Evolutionary conservation across 441 rosid species (phyloP), one percentile per base, ranked within the genome.

Genomic region (Rhodomyrtus psidioides): DNA sequence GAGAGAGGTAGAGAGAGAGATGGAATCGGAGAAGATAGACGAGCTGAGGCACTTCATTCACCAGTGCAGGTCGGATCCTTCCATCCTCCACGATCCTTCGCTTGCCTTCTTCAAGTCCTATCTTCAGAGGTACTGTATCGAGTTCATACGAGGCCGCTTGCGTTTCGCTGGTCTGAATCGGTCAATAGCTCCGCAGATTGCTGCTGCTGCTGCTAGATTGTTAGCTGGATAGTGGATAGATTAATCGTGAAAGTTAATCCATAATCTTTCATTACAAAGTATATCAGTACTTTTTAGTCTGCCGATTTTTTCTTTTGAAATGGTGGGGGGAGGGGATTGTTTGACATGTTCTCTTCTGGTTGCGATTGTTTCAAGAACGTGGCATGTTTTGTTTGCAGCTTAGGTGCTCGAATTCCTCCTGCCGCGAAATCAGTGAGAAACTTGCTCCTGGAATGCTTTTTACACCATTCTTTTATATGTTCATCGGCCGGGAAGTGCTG

Each of bases 401-500:
- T 96, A 59, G 96, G 96, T 85, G 98, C 95, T 88, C 93, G 88
- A 86, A 82, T 96, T 87, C 97, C 98, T 1, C 88, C 92, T 59
- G 70, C 87, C 54, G 84, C 86, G 60, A 85, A 89, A 59, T 53
- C 94, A 90, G 98, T 94, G 88, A 92, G 95, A 57, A 74, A 21
- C 56, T 10, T 55, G 34, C n/a, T 51, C 21, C 34, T 56, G 62
- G 6, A 53, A 65, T 57, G 58, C 24, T 27, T 28, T 39, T 46
- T 49, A 15, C n/a, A 9, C 12, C 44, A 10, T 70, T 55, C 82
- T 42, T 81, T 53, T 84, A 84, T 13, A 84, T 57, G 24, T 28
- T 27, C 53, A 14, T 23, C 21, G 79, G 51, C 51, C n/a, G 6
- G 51, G 79, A 70, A 70, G 79, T 70, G 79, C n/a, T 39, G 6